Percentiles rank a stretch among this genome's conserved stretches.
Evolutionary conservation across 805 yeast genomes (phyloP).

Genomic region (Millerozyma acaciae): DNA sequence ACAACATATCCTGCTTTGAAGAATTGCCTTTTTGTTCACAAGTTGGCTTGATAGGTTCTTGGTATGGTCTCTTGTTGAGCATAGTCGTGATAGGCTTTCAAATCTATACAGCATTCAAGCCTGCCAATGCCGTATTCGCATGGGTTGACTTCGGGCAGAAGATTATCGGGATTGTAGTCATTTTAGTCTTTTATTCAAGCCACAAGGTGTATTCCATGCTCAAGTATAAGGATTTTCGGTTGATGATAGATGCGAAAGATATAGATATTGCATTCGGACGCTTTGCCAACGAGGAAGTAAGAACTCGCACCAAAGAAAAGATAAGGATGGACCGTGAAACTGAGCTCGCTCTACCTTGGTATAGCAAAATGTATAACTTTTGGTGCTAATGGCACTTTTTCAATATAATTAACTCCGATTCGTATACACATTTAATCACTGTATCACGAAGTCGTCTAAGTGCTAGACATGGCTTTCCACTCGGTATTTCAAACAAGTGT

Average conservation of each 20-base stretch:
- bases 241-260: conserved; percentile 1
- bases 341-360: conserved; percentile 6
- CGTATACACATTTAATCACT: too few relatives aligned
- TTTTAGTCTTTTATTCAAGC: conserved; percentile 42
- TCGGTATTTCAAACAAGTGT: too few relatives aligned
- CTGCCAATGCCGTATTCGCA: conserved; percentile 22
- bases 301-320: neutral
- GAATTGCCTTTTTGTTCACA: conserved; percentile 31
- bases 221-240: conserved; percentile 2
- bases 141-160: conserved; percentile 48
- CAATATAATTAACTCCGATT: neutral
- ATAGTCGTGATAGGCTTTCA: conserved; percentile 27
- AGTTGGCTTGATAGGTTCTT: conserved; percentile 26
- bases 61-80: conserved; percentile 27
- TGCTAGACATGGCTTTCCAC: too few relatives aligned
- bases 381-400: conserved; percentile 4
- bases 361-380: conserved; percentile 3
- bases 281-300: conserved; percentile 1
- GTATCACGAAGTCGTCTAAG: too few relatives aligned
- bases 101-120: conserved; percentile 39
- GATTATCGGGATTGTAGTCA: conserved; percentile 47
- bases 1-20: conserved; percentile 22
- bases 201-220: conserved; percentile 46
- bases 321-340: conserved; percentile 1
- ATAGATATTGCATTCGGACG: conserved; percentile 5